Conservation (phyloP, 2,329 filamentous ascomycete species). For the Claviceps sp. region DNA sequence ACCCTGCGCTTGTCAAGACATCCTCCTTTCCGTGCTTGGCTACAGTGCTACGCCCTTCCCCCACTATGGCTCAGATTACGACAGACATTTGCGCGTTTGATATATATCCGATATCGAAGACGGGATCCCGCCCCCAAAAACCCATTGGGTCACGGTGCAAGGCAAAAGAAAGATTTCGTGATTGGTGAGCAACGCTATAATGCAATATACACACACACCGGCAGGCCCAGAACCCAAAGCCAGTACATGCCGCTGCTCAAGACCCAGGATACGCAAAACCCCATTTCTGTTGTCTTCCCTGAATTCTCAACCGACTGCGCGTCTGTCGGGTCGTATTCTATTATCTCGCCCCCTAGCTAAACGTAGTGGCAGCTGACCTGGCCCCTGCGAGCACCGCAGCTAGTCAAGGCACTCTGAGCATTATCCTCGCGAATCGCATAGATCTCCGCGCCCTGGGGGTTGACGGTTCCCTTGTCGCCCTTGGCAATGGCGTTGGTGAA, state of each 20-base stretch:
- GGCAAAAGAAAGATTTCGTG: too few relatives aligned
- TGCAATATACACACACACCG: background rate
- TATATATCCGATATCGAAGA: background rate
- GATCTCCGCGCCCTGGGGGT: constrained; percentile 55
- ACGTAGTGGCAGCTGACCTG: background rate
- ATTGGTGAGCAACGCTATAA: background rate
- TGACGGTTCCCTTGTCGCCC: constrained; percentile 25
- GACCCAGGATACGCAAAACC: background rate
- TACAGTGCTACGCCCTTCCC: too few relatives aligned
- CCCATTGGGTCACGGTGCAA: too few relatives aligned
- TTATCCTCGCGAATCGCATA: constrained; percentile 33
- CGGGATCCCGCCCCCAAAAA: background rate
- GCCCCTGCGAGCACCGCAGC: background rate
- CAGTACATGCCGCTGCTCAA: background rate
- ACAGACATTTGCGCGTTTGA: too few relatives aligned
- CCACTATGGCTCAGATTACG: too few relatives aligned
- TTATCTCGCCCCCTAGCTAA: background rate
- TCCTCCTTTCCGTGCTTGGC: too few relatives aligned
- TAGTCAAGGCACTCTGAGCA: background rate
- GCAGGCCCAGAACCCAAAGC: background rate
- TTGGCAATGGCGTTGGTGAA: constrained; percentile 14
- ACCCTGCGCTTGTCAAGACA: too few relatives aligned
- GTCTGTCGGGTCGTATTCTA: background rate
- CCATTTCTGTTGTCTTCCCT: background rate
- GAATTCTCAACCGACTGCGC: background rate